Conservation (phyloP, 1,284 basidiomycete species). For the Pseudozyma pruni region DNA sequence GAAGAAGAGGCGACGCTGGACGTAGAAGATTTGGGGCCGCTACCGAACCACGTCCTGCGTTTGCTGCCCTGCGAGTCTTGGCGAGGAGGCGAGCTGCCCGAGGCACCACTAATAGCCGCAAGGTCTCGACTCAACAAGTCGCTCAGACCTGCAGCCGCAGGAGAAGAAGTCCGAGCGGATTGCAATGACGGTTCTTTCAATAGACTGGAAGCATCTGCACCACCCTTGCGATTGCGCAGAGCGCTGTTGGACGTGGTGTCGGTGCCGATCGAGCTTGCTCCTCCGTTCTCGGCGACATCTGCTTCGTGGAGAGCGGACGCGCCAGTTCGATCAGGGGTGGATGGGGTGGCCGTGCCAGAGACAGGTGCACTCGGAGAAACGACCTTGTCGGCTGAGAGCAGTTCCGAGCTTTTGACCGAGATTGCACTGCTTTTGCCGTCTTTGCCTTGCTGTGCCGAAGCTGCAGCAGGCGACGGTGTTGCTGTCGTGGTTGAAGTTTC, state of each 20-base stretch:
- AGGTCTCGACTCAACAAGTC: conserved; percentile 46
- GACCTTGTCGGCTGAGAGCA: conserved; percentile 24
- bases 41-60: conserved; percentile 49
- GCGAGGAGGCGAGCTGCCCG: conserved; percentile 27
- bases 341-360: conserved; percentile 37
- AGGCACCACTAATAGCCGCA: conserved; percentile 31
- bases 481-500: conserved; percentile 4
- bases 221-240: conserved; percentile 41
- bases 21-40: conserved; percentile 18
- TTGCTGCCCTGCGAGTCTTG: conserved; percentile 33
- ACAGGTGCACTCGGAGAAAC: conserved; percentile 40
- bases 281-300: conserved; percentile 4
- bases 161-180: conserved; percentile 25
- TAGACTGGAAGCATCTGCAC: conserved; percentile 3
- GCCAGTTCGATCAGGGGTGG: conserved; percentile 8
- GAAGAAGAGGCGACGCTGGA: conserved; percentile 30
- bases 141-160: conserved; percentile 48
- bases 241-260: conserved; percentile 4
- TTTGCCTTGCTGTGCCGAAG: conserved; percentile 7
- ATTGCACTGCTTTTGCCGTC: conserved; percentile 8
- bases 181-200: conserved; percentile 15
- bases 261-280: conserved; percentile 24
- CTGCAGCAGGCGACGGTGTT: conserved; percentile 4
- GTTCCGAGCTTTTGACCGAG: conserved; percentile 23
- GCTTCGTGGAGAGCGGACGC: not conserved